Evolutionary conservation across 208 protist genomes (phyloP), one percentile per base, ranked within the genome.

Genomic region (Phytomonas sp.): DNA sequence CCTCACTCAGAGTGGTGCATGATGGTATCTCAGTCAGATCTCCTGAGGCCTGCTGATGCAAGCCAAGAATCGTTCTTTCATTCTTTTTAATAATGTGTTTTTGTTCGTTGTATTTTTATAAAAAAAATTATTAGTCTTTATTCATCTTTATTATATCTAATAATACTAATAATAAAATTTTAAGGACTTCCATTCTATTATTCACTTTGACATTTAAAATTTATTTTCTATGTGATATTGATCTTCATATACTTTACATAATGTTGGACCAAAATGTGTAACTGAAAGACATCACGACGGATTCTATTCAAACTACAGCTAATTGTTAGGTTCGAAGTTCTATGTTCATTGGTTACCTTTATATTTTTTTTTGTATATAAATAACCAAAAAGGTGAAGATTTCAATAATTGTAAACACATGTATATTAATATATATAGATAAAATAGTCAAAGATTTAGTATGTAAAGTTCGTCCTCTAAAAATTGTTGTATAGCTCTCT

Each of bases 241-340:
- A n/a, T n/a, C n/a, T n/a, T n/a, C n/a, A n/a, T n/a, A n/a, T n/a
- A n/a, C n/a, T n/a, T n/a, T n/a, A n/a, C n/a, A n/a, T n/a, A n/a
- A n/a, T n/a, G n/a, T n/a, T n/a, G n/a, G n/a, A n/a, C n/a, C n/a
- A n/a, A n/a, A n/a, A n/a, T n/a, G n/a, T n/a, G n/a, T n/a, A n/a
- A n/a, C n/a, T n/a, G n/a, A n/a, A n/a, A 69, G 45, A 69, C 42
- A 61, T 56, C 32, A 19, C 66, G 0, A 7, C 62, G 66, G 66
- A 61, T 36, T n/a, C n/a, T n/a, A n/a, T n/a, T n/a, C n/a, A n/a
- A n/a, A n/a, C n/a, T n/a, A n/a, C n/a, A n/a, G n/a, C n/a, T n/a
- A 37, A 37, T 37, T 37, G 5, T 70, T 70, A 14, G 56, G 36
- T 19, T 30, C 49, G 11, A 66, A 11, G 33, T 31, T 72, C 52